Percentiles rank a stretch among this genome's conserved stretches.
Conservation (phyloP, 257 asterid species). For the Haberlea rhodopensis region DNA sequence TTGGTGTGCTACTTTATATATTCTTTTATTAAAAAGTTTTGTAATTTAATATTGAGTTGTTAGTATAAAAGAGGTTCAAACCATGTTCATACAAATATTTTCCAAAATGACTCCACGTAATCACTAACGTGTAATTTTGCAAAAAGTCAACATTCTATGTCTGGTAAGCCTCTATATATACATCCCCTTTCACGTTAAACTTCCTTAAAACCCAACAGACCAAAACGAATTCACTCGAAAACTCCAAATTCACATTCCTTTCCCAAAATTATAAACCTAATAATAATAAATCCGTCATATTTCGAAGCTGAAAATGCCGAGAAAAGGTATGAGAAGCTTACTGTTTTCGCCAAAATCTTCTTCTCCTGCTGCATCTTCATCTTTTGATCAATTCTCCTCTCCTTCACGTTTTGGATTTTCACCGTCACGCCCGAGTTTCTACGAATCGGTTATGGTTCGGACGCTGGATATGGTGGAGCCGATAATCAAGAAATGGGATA, state of each 20-base stretch:
- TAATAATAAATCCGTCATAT: too few relatives aligned
- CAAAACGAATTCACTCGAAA: background rate
- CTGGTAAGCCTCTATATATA: background rate
- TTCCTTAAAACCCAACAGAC: background rate
- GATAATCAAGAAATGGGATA: conserved; percentile 42
- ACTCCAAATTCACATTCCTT: background rate
- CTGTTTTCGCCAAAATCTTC: conserved; percentile 32
- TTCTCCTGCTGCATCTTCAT: conserved; percentile 13
- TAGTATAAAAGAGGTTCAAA: too few relatives aligned
- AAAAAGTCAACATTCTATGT: too few relatives aligned
- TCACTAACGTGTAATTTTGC: too few relatives aligned
- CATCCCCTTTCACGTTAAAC: background rate
- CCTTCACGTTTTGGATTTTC: conserved; percentile 31
- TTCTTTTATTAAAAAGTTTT: too few relatives aligned
- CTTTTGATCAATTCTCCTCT: conserved; percentile 20
- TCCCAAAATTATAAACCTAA: background rate
- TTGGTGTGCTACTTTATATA: too few relatives aligned
- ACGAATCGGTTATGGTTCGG: conserved; percentile 41
- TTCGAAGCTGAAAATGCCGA: background rate
- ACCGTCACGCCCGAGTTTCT: conserved; percentile 38
- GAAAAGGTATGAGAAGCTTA: conserved; percentile 38
- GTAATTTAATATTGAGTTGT: too few relatives aligned
- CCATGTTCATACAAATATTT: too few relatives aligned
- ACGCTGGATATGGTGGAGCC: conserved; percentile 38
- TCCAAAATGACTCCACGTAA: too few relatives aligned